Evolutionary conservation across 768 basidiomycete genomes (phyloP).

Genomic region (Coprinopsis cinerea): DNA sequence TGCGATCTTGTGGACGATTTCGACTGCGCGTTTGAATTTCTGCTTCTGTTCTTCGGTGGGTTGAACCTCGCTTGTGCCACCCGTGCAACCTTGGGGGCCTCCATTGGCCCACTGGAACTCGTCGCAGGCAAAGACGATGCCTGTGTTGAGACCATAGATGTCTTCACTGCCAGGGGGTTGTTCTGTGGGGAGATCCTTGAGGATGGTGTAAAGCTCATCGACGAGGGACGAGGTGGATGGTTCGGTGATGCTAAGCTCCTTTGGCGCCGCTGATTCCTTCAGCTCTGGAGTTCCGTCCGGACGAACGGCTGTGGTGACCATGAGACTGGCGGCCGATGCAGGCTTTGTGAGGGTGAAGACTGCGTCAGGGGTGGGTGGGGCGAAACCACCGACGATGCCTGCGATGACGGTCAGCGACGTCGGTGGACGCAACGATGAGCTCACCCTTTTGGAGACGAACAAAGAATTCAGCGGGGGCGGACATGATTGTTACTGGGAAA

Average conservation of each 20-base stretch:
- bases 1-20: constrained; percentile 53
- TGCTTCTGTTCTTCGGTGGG: constrained; percentile 56
- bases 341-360: constrained; percentile 47
- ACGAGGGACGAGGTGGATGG: constrained; percentile 36
- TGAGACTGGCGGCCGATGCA: constrained; percentile 28
- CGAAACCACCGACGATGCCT: constrained; percentile 78
- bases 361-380: constrained; percentile 56
- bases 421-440: constrained; percentile 6
- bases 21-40: constrained; percentile 66
- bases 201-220: constrained; percentile 52
- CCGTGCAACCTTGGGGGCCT: constrained; percentile 54
- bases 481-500: constrained; percentile 26
- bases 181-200: constrained; percentile 54
- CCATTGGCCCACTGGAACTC: constrained; percentile 59
- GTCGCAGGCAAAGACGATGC: constrained; percentile 54
- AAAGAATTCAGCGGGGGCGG: constrained; percentile 46
- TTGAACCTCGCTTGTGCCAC: constrained; percentile 40
- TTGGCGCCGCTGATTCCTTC: constrained; percentile 32
- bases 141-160: constrained; percentile 65
- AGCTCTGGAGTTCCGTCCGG: constrained; percentile 40
- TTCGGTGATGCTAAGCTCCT: constrained; percentile 29
- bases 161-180: constrained; percentile 57
- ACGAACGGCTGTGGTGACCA: constrained; percentile 43
- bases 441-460: constrained; percentile 58
- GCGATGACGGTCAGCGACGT: neutral